Conservation (phyloP, 495 filamentous ascomycete genomes). For the Xanthoparmelia taractica region DNA sequence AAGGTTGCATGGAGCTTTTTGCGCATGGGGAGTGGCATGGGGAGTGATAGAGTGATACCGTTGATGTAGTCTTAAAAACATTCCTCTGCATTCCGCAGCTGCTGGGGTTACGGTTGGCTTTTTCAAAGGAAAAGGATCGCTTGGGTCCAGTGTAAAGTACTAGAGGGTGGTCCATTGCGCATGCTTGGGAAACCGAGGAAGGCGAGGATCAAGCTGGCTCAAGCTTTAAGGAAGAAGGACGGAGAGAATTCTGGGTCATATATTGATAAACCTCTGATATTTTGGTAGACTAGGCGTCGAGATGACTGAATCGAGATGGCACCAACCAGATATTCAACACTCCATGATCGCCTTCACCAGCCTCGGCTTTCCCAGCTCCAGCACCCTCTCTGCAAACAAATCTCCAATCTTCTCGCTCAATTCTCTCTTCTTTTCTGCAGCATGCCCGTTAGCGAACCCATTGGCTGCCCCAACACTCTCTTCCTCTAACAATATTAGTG, state of each 20-base stretch:
- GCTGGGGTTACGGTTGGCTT: not conserved
- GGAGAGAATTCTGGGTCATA: not conserved
- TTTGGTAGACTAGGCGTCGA: not conserved
- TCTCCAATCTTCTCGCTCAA: constrained; percentile 54
- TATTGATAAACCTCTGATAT: not conserved
- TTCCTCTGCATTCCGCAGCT: too few relatives aligned
- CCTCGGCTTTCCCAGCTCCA: constrained; percentile 42
- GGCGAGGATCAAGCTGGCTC: not conserved
- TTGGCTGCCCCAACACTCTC: constrained; percentile 35
- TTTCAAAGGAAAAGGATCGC: not conserved
- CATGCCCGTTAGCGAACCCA: constrained; percentile 41
- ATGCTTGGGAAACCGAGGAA: not conserved
- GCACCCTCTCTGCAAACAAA: constrained; percentile 46
- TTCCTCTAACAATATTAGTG: constrained; percentile 44
- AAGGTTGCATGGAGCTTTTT: too few relatives aligned
- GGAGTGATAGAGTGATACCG: too few relatives aligned
- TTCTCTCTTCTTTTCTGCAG: constrained; percentile 45
- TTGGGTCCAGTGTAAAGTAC: not conserved
- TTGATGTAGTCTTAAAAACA: too few relatives aligned
- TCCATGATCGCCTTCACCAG: constrained; percentile 46
- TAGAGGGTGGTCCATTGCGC: not conserved
- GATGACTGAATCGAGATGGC: not conserved
- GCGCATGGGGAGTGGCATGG: too few relatives aligned
- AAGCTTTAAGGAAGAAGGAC: not conserved
- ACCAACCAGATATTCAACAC: constrained; percentile 21